Percentiles rank a stretch among this genome's conserved stretches.
phyloP scores from a whole-genome alignment of 202 grass and related monocot species.

The Schoenoplectus tabernaemontani region DNA sequence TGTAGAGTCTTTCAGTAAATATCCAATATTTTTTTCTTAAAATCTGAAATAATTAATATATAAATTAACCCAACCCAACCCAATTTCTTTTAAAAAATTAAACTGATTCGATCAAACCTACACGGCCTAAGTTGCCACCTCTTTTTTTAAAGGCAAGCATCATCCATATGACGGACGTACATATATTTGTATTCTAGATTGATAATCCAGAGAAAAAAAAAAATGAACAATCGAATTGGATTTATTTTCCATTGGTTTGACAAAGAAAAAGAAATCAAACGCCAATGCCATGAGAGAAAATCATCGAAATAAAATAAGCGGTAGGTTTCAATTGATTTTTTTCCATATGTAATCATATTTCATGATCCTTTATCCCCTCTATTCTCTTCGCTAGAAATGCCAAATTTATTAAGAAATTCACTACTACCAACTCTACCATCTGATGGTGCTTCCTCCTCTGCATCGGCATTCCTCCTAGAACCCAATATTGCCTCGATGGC shows the following conservation, averaged over 20 bases:
- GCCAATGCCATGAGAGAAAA: not conserved
- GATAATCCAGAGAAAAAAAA: not conserved
- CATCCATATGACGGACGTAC: too few relatives aligned
- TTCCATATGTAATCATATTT: not conserved
- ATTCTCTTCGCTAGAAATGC: conserved; percentile 10
- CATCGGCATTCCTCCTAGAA: conserved; percentile 47
- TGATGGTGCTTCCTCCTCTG: conserved; percentile 13
- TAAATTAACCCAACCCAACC: too few relatives aligned
- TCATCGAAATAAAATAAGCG: not conserved
- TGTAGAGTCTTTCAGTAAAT: too few relatives aligned
- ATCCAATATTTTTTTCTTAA: too few relatives aligned
- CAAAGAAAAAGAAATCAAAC: not conserved
- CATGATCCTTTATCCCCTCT: not conserved
- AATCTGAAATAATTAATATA: too few relatives aligned
- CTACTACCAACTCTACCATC: conserved; percentile 6
- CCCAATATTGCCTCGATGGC: conserved; percentile 72
- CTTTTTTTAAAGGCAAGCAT: too few relatives aligned
- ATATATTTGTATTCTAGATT: too few relatives aligned
- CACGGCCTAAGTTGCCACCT: too few relatives aligned
- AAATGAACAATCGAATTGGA: too few relatives aligned
- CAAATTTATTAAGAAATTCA: conserved; percentile 35
- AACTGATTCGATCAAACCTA: too few relatives aligned
- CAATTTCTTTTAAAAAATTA: too few relatives aligned
- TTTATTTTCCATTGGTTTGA: not conserved
- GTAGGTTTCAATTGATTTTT: not conserved